Evolutionary conservation across 257 asterid species (phyloP).

Genomic region (Jaltomata sinuosa): DNA sequence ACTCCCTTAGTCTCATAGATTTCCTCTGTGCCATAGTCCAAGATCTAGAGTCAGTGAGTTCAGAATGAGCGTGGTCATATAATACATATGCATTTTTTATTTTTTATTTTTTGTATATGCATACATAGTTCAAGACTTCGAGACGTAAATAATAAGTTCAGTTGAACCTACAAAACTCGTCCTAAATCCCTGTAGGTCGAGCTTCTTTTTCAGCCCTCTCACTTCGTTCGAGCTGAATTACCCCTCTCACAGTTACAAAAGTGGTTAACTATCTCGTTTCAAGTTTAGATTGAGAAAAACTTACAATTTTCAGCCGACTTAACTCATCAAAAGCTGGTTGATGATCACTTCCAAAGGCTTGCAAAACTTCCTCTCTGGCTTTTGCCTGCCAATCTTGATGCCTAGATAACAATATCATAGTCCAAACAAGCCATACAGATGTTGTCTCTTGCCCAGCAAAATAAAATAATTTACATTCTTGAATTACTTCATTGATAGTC

Average conservation of each 20-base stretch:
- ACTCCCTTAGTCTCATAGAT: too few relatives aligned
- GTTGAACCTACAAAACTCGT: neutral
- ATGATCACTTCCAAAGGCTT: neutral
- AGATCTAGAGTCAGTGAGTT: too few relatives aligned
- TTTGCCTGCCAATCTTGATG: slow-evolving; percentile 10
- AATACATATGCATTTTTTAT: neutral
- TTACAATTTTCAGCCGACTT: slow-evolving; percentile 11
- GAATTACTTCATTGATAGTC: slow-evolving; percentile 1
- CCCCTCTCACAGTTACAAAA: too few relatives aligned
- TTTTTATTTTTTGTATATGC: too few relatives aligned
- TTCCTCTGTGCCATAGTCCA: neutral
- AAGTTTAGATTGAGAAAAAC: too few relatives aligned
- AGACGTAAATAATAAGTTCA: too few relatives aligned
- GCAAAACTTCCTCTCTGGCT: slow-evolving; percentile 8
- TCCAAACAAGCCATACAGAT: slow-evolving; percentile 8
- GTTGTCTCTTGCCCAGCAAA: slow-evolving; percentile 18
- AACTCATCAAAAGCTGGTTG: slow-evolving; percentile 3
- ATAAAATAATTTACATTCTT: slow-evolving; percentile 14
- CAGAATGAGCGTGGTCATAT: neutral
- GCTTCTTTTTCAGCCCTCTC: too few relatives aligned
- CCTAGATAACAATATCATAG: slow-evolving; percentile 4
- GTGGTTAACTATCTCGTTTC: too few relatives aligned
- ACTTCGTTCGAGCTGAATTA: too few relatives aligned
- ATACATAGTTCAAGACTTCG: too few relatives aligned
- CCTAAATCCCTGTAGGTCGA: too few relatives aligned